Evolutionary conservation across 768 basidiomycete genomes (phyloP), one percentile per base, ranked within the genome.

Genomic region (Rhodotorula paludigena): DNA sequence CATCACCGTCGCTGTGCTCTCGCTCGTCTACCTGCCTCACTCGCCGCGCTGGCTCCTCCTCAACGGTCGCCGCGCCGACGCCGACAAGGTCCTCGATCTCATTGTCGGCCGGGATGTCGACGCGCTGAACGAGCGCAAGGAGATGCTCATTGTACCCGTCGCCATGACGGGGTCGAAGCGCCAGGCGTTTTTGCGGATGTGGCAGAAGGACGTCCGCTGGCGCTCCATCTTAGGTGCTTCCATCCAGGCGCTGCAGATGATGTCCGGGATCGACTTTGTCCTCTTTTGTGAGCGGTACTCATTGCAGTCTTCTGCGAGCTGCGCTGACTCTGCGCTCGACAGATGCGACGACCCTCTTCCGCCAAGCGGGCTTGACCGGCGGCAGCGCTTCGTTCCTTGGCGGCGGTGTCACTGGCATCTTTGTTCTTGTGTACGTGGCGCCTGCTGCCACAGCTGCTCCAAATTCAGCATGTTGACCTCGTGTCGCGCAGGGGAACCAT

Each of bases 371-470:
- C 36, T 79, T 84, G 32, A 79, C 80, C 20, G 79, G 79, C 6
- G 75, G 76, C n/a, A 78, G 80, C n/a, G 80, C 82, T 5, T 79
- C 81, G 5, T 83, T 84, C 76, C 78, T 84, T 41, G 82, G 82
- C 0, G 82, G 82, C 2, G 84, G 82, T 8, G 77, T 84, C 9
- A 81, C 82, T 0, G 83, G 82, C 41, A 77, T 84, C 55, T 71
- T 83, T 49, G 80, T n/a, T n/a, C n/a, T n/a, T n/a, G n/a, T n/a
- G 45, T 47, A 14, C 25, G 45, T n/a, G 5, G 15, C 15, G 9
- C 28, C 25, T 18, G 41, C 9, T 23, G 23, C 23, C 25, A 3
- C 44, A 18, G 3, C 44, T 9, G 15, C 21, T 3, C 21, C 9
- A 45, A 8, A 18, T 18, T 20, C 5, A 28, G 6, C 23, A 14